Conservation (phyloP, 1,139 yeast genomes). For the Candida labiduridarum region DNA sequence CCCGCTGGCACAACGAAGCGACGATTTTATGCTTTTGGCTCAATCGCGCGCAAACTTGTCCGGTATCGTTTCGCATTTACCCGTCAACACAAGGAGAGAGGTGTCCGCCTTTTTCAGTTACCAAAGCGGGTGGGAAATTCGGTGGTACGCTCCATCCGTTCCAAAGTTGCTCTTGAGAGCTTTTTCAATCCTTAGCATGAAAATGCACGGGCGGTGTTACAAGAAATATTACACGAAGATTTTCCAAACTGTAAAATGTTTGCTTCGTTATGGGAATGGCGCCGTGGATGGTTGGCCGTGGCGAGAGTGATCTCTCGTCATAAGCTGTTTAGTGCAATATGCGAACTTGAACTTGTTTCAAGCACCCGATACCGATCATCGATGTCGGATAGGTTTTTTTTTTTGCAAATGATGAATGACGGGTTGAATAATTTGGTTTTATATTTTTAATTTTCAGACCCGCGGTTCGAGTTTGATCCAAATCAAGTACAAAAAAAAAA, state of each 20-base stretch:
- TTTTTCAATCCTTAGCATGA: constrained; percentile 50
- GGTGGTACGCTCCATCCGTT: constrained; percentile 71
- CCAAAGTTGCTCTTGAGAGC: constrained; percentile 62
- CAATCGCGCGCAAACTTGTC: constrained; percentile 39
- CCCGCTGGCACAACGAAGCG: background rate
- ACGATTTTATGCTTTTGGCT: constrained; percentile 19
- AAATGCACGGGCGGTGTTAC: constrained; percentile 75
- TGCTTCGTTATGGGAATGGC: constrained; percentile 60
- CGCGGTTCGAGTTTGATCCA: constrained; percentile 12
- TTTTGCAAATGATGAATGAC: constrained; percentile 11
- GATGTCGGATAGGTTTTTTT: constrained; percentile 45
- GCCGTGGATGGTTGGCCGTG: constrained; percentile 68
- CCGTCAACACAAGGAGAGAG: constrained; percentile 54
- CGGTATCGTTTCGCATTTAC: constrained; percentile 67
- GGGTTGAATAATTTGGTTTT: background rate
- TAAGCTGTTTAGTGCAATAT: constrained; percentile 73
- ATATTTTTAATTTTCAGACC: background rate
- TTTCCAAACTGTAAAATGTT: constrained; percentile 5
- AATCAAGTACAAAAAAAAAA: constrained; percentile 3
- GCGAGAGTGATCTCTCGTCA: constrained; percentile 19
- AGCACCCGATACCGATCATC: constrained; percentile 86
- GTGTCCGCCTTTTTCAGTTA: constrained; percentile 9
- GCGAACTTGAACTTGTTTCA: constrained; percentile 49
- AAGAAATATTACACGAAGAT: constrained; percentile 47
- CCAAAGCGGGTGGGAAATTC: constrained; percentile 77